Percentiles rank a stretch among this genome's conserved stretches.
These are phyloP conservation scores for Ganoderma lucidum DNA, from an alignment of 1,284 basidiomycete species.

Conservation along the genomic window DNA sequence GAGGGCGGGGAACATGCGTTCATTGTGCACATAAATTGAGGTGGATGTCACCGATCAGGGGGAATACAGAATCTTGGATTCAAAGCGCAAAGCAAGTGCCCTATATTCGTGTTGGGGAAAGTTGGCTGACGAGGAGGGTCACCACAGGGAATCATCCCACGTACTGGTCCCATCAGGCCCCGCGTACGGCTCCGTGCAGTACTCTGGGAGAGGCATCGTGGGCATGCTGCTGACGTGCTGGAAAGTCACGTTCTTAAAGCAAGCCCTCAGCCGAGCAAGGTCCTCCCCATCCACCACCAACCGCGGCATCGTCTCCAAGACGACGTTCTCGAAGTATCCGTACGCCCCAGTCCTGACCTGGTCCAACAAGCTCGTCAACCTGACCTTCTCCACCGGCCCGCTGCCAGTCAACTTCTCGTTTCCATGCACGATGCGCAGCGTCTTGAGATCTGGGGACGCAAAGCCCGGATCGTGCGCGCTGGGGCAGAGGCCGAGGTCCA, in stretches of 20 bases:
- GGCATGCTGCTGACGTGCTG: slow-evolving; percentile 5
- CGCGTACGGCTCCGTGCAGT: background rate
- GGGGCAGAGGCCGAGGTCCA: background rate
- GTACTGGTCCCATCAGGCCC: background rate
- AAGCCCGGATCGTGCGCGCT: background rate
- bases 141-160: slow-evolving; percentile 1
- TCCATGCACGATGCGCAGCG: background rate
- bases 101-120: background rate
- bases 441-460: background rate
- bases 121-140: background rate
- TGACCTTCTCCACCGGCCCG: background rate
- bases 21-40: background rate
- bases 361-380: slow-evolving; percentile 3
- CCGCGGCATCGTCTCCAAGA: slow-evolving; percentile 1
- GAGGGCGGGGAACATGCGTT: background rate
- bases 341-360: slow-evolving; percentile 11
- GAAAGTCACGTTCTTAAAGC: slow-evolving; percentile 1
- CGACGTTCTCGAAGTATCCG: slow-evolving; percentile 5
- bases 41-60: too few relatives aligned
- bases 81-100: background rate
- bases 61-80: background rate
- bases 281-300: background rate
- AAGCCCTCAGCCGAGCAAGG: background rate
- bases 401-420: background rate
- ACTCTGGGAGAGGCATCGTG: slow-evolving; percentile 4